Base-by-base conservation (phyloP, 768 basidiomycete species). In the Hemileccinum impolitum region DNA sequence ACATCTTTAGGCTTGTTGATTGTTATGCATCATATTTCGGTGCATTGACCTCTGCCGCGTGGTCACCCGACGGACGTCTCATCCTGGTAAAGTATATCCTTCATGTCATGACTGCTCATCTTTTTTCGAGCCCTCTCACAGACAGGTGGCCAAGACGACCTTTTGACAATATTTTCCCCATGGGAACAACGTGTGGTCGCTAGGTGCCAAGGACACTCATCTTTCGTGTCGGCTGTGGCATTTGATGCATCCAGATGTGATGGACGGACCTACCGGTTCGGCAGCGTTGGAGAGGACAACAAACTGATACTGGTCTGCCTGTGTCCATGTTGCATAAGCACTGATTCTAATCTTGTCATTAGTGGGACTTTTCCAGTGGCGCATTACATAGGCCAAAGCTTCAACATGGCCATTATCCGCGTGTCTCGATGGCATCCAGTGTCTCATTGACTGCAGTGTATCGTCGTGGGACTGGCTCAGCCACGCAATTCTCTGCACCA, bases 81-180 rank as follows among this genome's bases (percentile, higher is more conserved):
- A 86, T 99, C 40, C 69, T 96, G 51, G 92, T 89, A 64, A 15
- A 43, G 39, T 40, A 21, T 32, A 47, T 43, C 15, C 11, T 52
- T 47, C 18, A 11, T 35, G 3, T 45, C 18, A 40, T 19, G n/a
- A 38, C 37, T 21, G 13, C 19, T n/a, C 45, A 39, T 51, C 30
- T 40, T 28, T 37, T 36, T 41, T 23, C 23, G 11, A 39, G 39
- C 49, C 52, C 6, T 55, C 43, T 34, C 50, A 17, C 57, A 94
- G 90, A 91, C 92, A 2, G 96, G 94, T 12, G 96, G 96, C 0
- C 94, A 99, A 73, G 96, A 99, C 61, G 96, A 99, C 62, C 77
- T 98, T 10, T 71, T 96, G 47, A 95, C 94, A 4, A 89, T 99
- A 51, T 91, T 92, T 66, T 94, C 94, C 0, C 93, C 94, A 1